Percentiles rank a stretch among this genome's conserved stretches.
These are phyloP conservation scores for Gymnopilus dilepis DNA, from an alignment of 768 basidiomycete genomes.

Conservation along the genomic window DNA sequence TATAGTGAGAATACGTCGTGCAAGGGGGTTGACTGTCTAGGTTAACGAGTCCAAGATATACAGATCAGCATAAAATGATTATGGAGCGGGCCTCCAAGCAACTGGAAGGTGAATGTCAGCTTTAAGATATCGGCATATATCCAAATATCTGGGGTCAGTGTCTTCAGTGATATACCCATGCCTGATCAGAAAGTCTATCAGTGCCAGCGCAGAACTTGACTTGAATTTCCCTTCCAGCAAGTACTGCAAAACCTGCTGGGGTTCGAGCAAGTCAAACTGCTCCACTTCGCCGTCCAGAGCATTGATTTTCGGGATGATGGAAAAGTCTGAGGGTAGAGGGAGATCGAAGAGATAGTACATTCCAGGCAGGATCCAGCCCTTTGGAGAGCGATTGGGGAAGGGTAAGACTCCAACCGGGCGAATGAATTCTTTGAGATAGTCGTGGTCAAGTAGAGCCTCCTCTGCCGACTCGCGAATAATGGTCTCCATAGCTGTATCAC, in stretches of 20 bases:
- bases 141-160: constrained; percentile 37
- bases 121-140: constrained; percentile 34
- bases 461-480: constrained; percentile 48
- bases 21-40: background rate
- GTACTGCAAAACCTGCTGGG: constrained; percentile 36
- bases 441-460: constrained; percentile 45
- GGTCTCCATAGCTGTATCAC: constrained; percentile 40
- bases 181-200: constrained; percentile 47
- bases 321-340: constrained; percentile 39
- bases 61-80: background rate
- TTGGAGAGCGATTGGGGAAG: constrained; percentile 47
- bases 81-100: constrained; percentile 28
- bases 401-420: constrained; percentile 43
- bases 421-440: constrained; percentile 37
- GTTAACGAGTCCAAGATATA: background rate
- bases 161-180: constrained; percentile 40
- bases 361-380: constrained; percentile 49
- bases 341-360: constrained; percentile 52
- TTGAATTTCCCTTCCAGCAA: constrained; percentile 45
- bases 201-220: constrained; percentile 46
- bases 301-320: constrained; percentile 41
- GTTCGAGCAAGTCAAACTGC: constrained; percentile 42
- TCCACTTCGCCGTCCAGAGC: constrained; percentile 48
- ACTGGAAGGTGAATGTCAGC: constrained; percentile 32
- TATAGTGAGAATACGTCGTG: background rate